These are phyloP conservation scores for Curvularia sp. DNA, from an alignment of 2,329 filamentous ascomycete genomes.

Conservation along the genomic window DNA sequence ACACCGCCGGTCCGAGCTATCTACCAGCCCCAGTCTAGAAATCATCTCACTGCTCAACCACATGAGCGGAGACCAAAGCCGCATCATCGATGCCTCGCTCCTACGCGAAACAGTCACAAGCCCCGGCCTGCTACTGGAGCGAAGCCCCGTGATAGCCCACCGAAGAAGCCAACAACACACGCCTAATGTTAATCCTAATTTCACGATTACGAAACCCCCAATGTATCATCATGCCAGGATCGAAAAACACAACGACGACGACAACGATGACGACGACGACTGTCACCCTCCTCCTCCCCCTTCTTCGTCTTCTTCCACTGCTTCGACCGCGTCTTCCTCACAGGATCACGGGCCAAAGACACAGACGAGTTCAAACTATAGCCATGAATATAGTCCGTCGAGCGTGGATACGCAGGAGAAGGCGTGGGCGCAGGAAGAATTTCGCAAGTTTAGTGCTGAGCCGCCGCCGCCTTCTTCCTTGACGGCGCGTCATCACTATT, in stretches of 20 bases:
- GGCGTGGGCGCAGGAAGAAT: slow-evolving; percentile 28
- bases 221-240: background rate
- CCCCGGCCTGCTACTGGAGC: background rate
- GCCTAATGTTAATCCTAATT: background rate
- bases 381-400: slow-evolving; percentile 13
- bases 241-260: background rate
- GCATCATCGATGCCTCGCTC: slow-evolving; percentile 24
- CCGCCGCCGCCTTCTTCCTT: slow-evolving; percentile 2
- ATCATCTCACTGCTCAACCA: slow-evolving; percentile 27
- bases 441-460: slow-evolving; percentile 32
- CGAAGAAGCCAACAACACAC: background rate
- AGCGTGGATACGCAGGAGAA: slow-evolving; percentile 23
- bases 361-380: slow-evolving; percentile 12
- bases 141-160: background rate
- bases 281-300: background rate
- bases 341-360: background rate
- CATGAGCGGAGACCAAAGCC: slow-evolving; percentile 17
- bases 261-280: too few species aligned
- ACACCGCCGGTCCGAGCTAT: slow-evolving; percentile 3
- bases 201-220: background rate
- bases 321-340: background rate
- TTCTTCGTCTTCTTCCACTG: background rate
- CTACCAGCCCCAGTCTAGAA: slow-evolving; percentile 24
- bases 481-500: background rate
- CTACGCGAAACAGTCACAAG: slow-evolving; percentile 9